Conservation (phyloP, 1,284 basidiomycete species). For the Xerocomus nothofagi region DNA sequence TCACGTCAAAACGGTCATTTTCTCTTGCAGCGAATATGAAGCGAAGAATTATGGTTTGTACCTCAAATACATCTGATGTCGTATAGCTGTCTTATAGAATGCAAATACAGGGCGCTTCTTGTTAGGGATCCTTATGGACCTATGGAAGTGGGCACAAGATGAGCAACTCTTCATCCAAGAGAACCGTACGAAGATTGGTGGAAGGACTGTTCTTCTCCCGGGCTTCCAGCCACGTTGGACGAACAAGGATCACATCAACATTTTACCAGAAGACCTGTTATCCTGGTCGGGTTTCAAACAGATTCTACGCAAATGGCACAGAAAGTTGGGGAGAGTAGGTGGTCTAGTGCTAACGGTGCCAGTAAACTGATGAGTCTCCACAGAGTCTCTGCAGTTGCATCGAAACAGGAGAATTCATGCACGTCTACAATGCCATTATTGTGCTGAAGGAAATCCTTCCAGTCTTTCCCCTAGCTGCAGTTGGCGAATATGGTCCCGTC, state of each 20-base stretch:
- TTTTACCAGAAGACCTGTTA: conserved; percentile 57
- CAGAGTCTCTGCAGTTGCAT: conserved; percentile 66
- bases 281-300: conserved; percentile 71
- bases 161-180: conserved; percentile 67
- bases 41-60: conserved; percentile 87
- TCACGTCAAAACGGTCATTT: conserved; percentile 81
- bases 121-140: conserved; percentile 72
- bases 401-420: conserved; percentile 86
- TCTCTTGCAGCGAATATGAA: conserved; percentile 94
- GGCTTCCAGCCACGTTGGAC: conserved; percentile 61
- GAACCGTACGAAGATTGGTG: conserved; percentile 63
- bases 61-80: conserved; percentile 1
- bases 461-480: conserved; percentile 76
- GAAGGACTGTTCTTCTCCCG: conserved; percentile 62
- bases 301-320: conserved; percentile 82
- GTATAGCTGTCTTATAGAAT: neutral
- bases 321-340: conserved; percentile 61
- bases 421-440: conserved; percentile 90
- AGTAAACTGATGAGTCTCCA: conserved; percentile 7
- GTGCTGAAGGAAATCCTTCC: conserved; percentile 88
- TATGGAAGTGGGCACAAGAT: conserved; percentile 74
- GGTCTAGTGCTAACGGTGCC: neutral
- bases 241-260: conserved; percentile 42
- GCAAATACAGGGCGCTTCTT: conserved; percentile 73
- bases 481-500: conserved; percentile 52